Evolutionary conservation across 2,329 filamentous ascomycete species (phyloP), one percentile per base, ranked within the genome.

Genomic region (Colletotrichum melonis): DNA sequence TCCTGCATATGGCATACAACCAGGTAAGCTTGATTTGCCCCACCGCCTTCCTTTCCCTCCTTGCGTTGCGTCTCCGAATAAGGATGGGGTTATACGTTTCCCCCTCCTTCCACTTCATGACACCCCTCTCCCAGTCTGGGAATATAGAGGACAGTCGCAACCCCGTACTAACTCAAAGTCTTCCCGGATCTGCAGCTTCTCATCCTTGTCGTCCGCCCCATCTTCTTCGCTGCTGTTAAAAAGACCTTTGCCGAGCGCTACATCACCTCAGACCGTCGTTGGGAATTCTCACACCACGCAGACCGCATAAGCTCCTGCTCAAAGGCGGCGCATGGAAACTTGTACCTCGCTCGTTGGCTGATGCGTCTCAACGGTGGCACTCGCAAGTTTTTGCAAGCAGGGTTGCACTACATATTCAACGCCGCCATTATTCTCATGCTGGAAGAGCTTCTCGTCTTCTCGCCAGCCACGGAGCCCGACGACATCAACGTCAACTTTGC

Each of bases 1-100:
- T 83, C 55, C 78, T 89, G 56, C 87, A 89, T 73, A 88, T 89
- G 86, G 79, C 80, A 65, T 84, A 86, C 76, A 87, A 88, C 73
- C 71, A 74, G 67, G 71, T 74, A 74, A 72, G 67, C 62, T 74
- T 67, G 11, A 55, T 72, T 46, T 5, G 24, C 22, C 35, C 24
- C 32, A n/a, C 35, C 28, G 32, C 42, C 38, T 22, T 30, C 12
- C 22, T 54, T 24, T 30, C 55, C 22, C 38, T 59, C 83, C 84
- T 77, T 81, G 81, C 75, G 19, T 24, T 19, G 75, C 75, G 70
- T 57, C 16, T 32, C 56, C 35, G n/a, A 24, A 35, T n/a, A 24
- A 26, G 6, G 55, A 42, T 35, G 46, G n/a, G 26, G 7, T n/a
- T 24, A 32, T 42, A 59, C 63, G 56, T 24, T 66, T 24, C 26